These are phyloP conservation scores for Solanum hybrid DNA, from an alignment of 305 asterid genomes.

Conservation along the genomic window DNA sequence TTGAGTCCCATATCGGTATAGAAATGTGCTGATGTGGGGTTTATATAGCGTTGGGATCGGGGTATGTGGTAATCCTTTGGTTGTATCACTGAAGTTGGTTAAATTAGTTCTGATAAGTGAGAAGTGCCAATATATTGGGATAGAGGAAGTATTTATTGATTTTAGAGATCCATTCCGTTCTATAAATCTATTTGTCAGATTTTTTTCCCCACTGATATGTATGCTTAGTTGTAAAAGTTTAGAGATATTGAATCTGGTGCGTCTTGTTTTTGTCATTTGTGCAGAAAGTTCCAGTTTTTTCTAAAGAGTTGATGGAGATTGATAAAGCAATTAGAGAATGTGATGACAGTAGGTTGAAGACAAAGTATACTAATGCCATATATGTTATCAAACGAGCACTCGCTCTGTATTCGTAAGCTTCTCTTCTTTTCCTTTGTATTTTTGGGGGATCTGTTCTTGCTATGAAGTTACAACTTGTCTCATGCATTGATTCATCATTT, in stretches of 20 bases:
- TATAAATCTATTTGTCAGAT: neutral
- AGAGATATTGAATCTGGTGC: neutral
- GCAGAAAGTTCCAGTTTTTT: constrained; percentile 21
- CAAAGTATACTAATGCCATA: constrained; percentile 74
- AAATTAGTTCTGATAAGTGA: neutral
- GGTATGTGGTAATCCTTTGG: neutral
- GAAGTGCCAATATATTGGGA: neutral
- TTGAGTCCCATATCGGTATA: neutral
- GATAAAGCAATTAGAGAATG: constrained; percentile 57
- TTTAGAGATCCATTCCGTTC: neutral
- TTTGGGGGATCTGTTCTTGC: neutral
- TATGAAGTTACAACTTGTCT: neutral
- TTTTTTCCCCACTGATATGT: neutral
- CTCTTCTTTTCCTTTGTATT: neutral
- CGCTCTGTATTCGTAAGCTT: constrained; percentile 77
- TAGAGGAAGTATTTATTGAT: neutral
- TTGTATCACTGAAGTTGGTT: neutral
- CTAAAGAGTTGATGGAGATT: constrained; percentile 51
- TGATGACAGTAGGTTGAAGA: constrained; percentile 70
- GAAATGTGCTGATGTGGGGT: neutral
- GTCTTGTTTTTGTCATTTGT: neutral
- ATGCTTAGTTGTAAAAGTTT: neutral
- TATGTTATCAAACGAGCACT: constrained; percentile 77
- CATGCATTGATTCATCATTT: neutral
- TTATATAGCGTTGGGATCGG: neutral